These are phyloP conservation scores for Xylaria acuta DNA, from an alignment of 495 filamentous ascomycete species.

Conservation along the genomic window DNA sequence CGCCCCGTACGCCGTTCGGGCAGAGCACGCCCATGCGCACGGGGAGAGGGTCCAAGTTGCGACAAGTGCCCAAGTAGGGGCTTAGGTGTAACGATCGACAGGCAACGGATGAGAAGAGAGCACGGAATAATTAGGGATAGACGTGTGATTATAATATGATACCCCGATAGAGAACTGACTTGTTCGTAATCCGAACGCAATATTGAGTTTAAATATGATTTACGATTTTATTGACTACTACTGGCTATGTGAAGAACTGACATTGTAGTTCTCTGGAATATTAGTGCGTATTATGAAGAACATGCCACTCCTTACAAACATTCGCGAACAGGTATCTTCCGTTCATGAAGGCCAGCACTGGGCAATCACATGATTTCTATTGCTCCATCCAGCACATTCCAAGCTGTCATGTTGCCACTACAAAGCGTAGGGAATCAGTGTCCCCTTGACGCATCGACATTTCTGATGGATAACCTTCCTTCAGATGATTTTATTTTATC, in stretches of 20 bases:
- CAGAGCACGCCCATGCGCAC: constrained; percentile 43
- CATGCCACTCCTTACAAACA: not conserved
- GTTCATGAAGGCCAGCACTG: not conserved
- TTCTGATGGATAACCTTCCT: not conserved
- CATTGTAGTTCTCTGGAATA: not conserved
- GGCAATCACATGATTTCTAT: not conserved
- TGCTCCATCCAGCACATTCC: constrained; percentile 1
- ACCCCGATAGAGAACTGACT: constrained; percentile 18
- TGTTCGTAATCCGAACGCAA: not conserved
- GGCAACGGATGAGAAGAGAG: not conserved
- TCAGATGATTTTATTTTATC: not conserved
- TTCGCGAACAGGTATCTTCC: not conserved
- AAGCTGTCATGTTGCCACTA: not conserved
- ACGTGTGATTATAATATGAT: constrained; percentile 14
- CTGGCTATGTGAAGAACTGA: not conserved
- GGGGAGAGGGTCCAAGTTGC: constrained; percentile 41
- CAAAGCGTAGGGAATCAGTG: not conserved
- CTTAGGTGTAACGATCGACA: not conserved
- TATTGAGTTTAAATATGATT: not conserved
- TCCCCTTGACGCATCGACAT: not conserved
- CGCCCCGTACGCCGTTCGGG: constrained; percentile 57
- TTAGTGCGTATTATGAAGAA: not conserved
- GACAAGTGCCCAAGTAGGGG: constrained; percentile 33
- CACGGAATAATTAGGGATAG: not conserved
- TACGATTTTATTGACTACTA: not conserved